These are phyloP conservation scores for Acrocalymma vagum DNA, from an alignment of 2,329 filamentous ascomycete genomes.

Conservation along the genomic window DNA sequence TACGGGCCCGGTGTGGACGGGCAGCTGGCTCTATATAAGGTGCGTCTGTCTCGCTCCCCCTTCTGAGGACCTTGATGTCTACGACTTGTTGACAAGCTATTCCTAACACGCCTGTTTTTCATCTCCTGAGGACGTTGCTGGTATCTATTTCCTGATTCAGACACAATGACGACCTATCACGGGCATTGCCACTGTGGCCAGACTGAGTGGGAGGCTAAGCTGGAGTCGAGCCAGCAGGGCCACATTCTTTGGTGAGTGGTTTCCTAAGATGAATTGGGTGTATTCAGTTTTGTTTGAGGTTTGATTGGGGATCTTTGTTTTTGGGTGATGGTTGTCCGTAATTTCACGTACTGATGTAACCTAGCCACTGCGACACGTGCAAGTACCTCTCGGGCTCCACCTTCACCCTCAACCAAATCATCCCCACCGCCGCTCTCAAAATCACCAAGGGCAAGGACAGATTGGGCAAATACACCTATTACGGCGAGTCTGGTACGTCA, in stretches of 20 bases:
- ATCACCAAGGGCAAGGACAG: slow-evolving; percentile 60
- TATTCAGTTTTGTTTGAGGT: background rate
- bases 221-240: slow-evolving; percentile 54
- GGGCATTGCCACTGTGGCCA: slow-evolving; percentile 66
- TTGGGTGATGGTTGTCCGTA: background rate
- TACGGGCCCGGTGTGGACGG: too few species aligned
- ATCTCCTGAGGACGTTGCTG: slow-evolving; percentile 2
- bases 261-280: background rate
- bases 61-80: slow-evolving; percentile 4
- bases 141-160: slow-evolving; percentile 5
- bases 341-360: slow-evolving; percentile 2
- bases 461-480: slow-evolving; percentile 63
- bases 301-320: background rate
- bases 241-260: slow-evolving; percentile 56
- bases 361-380: slow-evolving; percentile 66
- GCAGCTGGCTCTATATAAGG: too few species aligned
- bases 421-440: slow-evolving; percentile 58
- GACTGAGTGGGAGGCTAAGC: slow-evolving; percentile 60
- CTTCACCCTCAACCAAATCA: slow-evolving; percentile 64
- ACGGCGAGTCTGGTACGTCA: slow-evolving; percentile 60
- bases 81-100: background rate
- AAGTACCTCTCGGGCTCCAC: slow-evolving; percentile 60
- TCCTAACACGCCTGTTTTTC: background rate
- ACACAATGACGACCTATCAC: slow-evolving; percentile 55
- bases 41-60: too few species aligned